Percentiles rank a stretch among this genome's conserved stretches.
These are phyloP conservation scores for Isabelozyma gotoi DNA, from an alignment of 805 yeast species.

Conservation along the genomic window DNA sequence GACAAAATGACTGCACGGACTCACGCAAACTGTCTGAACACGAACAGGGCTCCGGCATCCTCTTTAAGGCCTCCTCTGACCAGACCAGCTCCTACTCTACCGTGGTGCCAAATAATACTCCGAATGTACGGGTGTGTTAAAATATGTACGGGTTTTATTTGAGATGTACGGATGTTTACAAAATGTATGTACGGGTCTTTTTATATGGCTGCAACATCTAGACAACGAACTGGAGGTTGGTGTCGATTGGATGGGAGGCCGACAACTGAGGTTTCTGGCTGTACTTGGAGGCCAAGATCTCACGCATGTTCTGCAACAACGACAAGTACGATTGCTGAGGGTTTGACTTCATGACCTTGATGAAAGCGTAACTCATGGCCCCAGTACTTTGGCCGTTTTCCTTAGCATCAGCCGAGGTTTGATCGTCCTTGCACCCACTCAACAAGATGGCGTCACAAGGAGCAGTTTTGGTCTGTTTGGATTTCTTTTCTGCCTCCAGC, in stretches of 20 bases:
- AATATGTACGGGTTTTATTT: no score
- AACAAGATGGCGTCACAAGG: slow-evolving; percentile 76
- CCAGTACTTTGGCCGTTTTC: slow-evolving; percentile 75
- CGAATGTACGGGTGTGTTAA: no score
- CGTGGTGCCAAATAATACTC: no score
- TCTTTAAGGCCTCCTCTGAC: no score
- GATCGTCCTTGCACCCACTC: slow-evolving; percentile 82
- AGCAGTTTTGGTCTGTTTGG: slow-evolving; percentile 58
- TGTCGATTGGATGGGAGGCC: slow-evolving; percentile 78
- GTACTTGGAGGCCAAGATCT: slow-evolving; percentile 60
- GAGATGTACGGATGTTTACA: background rate
- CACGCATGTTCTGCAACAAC: slow-evolving; percentile 68
- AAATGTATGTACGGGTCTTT: background rate
- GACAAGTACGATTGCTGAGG: slow-evolving; percentile 70
- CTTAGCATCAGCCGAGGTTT: slow-evolving; percentile 75
- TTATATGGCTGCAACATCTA: slow-evolving; percentile 9
- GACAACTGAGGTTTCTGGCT: slow-evolving; percentile 83
- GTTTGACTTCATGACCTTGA: slow-evolving; percentile 57
- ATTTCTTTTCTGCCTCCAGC: slow-evolving; percentile 31
- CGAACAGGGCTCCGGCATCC: no score
- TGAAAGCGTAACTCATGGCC: slow-evolving; percentile 81
- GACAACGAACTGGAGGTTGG: slow-evolving; percentile 38
- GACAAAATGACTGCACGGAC: no score
- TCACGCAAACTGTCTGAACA: no score
- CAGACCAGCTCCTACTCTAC: no score